phyloP scores from a whole-genome alignment of 192 early-diverging fungal species.

The Coemansia guatemalensis region DNA sequence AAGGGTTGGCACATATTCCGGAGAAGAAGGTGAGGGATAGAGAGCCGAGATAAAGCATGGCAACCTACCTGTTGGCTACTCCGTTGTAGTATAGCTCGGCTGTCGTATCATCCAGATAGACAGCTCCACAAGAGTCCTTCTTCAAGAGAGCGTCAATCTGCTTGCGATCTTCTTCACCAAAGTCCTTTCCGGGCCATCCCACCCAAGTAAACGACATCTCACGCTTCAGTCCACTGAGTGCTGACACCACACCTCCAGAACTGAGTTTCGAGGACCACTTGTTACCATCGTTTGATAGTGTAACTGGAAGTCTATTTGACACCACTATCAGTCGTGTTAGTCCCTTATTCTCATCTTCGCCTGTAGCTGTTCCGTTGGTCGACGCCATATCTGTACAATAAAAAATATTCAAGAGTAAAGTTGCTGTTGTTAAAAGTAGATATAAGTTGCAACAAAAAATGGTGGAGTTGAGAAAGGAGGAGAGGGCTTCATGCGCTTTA shows the following conservation, averaged over 20 bases:
- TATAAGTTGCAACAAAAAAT: too few relatives aligned
- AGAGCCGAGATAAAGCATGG: not conserved
- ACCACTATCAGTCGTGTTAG: slow-evolving; percentile 79
- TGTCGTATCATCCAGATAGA: slow-evolving; percentile 90
- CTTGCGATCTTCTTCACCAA: slow-evolving; percentile 73
- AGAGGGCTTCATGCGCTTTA: too few relatives aligned
- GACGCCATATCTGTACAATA: not conserved
- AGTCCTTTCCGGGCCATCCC: slow-evolving; percentile 95
- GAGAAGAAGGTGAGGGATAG: too few relatives aligned
- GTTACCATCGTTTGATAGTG: slow-evolving; percentile 52
- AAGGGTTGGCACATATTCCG: too few relatives aligned
- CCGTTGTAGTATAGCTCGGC: slow-evolving; percentile 98
- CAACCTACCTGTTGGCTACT: slow-evolving; percentile 83
- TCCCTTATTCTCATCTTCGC: slow-evolving; percentile 9
- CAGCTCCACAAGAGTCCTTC: slow-evolving; percentile 85
- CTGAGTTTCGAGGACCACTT: slow-evolving; percentile 80
- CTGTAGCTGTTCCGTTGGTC: not conserved
- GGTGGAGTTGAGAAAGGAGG: too few relatives aligned
- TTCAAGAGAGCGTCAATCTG: slow-evolving; percentile 72
- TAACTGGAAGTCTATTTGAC: slow-evolving; percentile 96
- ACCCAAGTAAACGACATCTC: slow-evolving; percentile 98
- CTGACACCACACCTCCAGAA: slow-evolving; percentile 94
- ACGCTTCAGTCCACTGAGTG: slow-evolving; percentile 89
- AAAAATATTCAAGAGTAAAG: not conserved
- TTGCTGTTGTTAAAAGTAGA: too few relatives aligned